Base-by-base conservation (phyloP, 2,329 filamentous ascomycete species). In the Talaromyces sp. region DNA sequence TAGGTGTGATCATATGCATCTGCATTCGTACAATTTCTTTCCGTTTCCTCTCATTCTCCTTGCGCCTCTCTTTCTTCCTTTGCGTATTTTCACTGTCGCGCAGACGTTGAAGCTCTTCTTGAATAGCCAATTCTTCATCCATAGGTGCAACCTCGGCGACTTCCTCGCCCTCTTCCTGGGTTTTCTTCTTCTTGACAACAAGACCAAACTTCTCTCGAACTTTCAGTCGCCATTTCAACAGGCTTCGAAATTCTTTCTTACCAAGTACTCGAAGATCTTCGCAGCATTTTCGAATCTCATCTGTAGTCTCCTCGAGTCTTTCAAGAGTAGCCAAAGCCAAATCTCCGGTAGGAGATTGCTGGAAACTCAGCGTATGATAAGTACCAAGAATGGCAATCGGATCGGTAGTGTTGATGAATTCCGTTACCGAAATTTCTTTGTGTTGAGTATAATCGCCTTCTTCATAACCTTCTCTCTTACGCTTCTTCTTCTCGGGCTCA, bases 21-120 rank as follows among this genome's bases (percentile, higher is more conserved):
- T 99, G 95, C 90, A 99, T 90, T 39, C 95, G 89, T n/a, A 96
- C 85, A 67, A 98, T 92, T 69, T 98, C 95, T 71, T 91, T 95
- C 71, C 95, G 91, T 79, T 96, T 98, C 77, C 88, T 88, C 78
- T 99, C 95, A 69, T 99, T 99, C 67, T 96, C 93, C 71, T 86
- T 91, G 69, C 93, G 86, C 70, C 90, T 87, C 72, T 96, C 91
- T 71, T 92, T 90, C 80, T 93, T 96, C 78, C 89, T 94, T 71
- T 89, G 88, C 25, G 89, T 78, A 50, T 80, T 87, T 68, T 95
- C 91, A 72, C 89, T 90, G 31, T 98, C 93, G 70, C 90, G 91
- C 73, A 98, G 83, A 3, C 85, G 85, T 71, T 96, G 89, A 35
- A 99, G 80, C 69, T 98, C 92, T 74, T 96, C 89, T 73, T 97